These are phyloP conservation scores for Penicillium waksmanii DNA, from an alignment of 495 filamentous ascomycete genomes.

Conservation along the genomic window DNA sequence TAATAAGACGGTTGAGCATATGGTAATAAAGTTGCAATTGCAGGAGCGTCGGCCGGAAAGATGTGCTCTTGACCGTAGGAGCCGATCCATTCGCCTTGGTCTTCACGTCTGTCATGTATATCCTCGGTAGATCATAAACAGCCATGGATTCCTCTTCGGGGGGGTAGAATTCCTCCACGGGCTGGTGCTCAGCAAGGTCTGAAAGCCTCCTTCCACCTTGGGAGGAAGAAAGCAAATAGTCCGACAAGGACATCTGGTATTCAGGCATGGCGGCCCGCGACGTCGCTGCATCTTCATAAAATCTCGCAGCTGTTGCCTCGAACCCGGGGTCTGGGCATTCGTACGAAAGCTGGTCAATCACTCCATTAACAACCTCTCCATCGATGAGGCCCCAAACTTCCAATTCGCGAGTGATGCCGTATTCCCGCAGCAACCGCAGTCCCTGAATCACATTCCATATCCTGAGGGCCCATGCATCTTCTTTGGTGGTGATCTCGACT, in stretches of 20 bases:
- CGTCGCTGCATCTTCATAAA: conserved; percentile 40
- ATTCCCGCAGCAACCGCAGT: conserved; percentile 71
- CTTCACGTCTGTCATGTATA: conserved; percentile 90
- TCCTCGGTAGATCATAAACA: conserved; percentile 38
- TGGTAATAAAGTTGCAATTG: conserved; percentile 92
- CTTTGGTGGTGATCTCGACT: conserved; percentile 71
- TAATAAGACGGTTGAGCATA: conserved; percentile 76
- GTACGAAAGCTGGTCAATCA: conserved; percentile 87
- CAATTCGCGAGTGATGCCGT: conserved; percentile 83
- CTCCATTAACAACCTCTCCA: conserved; percentile 81
- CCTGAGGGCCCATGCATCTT: conserved; percentile 80
- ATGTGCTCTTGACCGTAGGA: conserved; percentile 62
- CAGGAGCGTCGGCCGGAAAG: conserved; percentile 76
- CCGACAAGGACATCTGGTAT: conserved; percentile 58
- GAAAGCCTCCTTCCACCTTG: conserved; percentile 42
- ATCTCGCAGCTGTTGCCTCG: conserved; percentile 53
- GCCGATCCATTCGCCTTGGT: conserved; percentile 67
- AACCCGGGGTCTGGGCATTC: conserved; percentile 71
- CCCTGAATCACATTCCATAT: conserved; percentile 95
- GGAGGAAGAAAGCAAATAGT: conserved; percentile 51
- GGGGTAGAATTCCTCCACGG: conserved; percentile 4
- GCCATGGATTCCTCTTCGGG: conserved; percentile 24
- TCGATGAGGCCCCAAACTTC: conserved; percentile 91
- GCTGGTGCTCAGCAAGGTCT: conserved; percentile 29
- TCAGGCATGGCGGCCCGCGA: conserved; percentile 45